Base-by-base conservation (phyloP, 2,329 filamentous ascomycete genomes). In the Ascochyta lentis region DNA sequence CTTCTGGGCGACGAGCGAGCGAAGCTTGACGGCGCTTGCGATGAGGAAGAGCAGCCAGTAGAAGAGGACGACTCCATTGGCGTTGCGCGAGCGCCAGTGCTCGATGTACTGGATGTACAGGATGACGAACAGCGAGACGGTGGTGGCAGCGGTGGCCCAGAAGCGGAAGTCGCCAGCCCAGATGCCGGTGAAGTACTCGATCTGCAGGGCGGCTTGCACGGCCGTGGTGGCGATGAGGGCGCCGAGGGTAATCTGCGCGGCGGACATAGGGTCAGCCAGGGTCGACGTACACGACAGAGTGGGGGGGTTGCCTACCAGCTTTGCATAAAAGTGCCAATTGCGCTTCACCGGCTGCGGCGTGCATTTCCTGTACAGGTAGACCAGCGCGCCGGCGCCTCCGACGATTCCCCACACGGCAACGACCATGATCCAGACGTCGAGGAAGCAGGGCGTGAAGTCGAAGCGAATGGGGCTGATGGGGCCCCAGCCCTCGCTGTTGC, bases 361-460 rank as follows among this genome's bases (percentile, higher is more conserved):
- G 70, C 87, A 89, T 76, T 86, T 90, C 65, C 83, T 86, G 51
- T 92, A 75, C 48, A 98, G 81, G 80, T 91, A 91, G 86, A 89
- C 94, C 38, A 96, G 79, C 27, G 94, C 92, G 41, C 87, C 82
- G 7, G 87, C 83, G 54, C 95, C 95, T 60, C 89, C 83, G 23
- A 97, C 51, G 23, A 97, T 81, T 15, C 94, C 93, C 79, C 89
- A 96, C 13, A 82, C 83, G 8, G 91, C 91, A 26, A 96, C 90
- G 1, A 83, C 79, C 31, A 90, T 86, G 56, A 98, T 86, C 86
- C 91, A 93, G 22, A 96, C 86, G 74, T 99, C 96, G 68, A 98
- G 87, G 73, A 99, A 99, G 80, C 95, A 99, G 37, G 95, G 94
- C 15, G 95, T 98, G 70, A 99, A 92, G 79, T 99, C 95, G 77